Conservation (phyloP, 1,139 yeast species). For the Fermentozyma sake region DNA sequence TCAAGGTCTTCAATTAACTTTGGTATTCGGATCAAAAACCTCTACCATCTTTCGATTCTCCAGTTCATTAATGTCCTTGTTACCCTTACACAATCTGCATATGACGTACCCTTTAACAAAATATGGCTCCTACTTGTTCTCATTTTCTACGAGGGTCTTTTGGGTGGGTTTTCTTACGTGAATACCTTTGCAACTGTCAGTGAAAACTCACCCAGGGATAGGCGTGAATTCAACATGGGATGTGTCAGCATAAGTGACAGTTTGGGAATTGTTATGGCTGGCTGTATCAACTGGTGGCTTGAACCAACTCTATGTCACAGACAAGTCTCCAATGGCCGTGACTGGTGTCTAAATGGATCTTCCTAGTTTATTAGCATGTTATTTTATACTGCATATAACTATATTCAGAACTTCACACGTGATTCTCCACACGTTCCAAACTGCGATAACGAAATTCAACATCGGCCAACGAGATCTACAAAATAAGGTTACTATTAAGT, state of each 20-base stretch:
- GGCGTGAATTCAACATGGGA: constrained; percentile 86
- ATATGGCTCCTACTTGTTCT: constrained; percentile 61
- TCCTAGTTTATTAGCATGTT: no score
- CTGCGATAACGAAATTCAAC: no score
- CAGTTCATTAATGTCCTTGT: constrained; percentile 65
- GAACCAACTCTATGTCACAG: constrained; percentile 62
- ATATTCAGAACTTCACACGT: no score
- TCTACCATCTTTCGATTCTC: constrained; percentile 60
- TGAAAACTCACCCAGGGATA: constrained; percentile 50
- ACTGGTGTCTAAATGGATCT: constrained; percentile 64
- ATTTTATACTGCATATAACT: no score
- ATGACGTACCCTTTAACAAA: constrained; percentile 46
- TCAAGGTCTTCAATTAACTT: constrained; percentile 79
- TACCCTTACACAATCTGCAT: constrained; percentile 61
- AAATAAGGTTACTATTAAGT: no score
- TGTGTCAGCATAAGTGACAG: constrained; percentile 93
- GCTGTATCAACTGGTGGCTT: constrained; percentile 65
- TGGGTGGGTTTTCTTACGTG: constrained; percentile 88
- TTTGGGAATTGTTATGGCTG: constrained; percentile 81
- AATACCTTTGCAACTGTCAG: constrained; percentile 80
- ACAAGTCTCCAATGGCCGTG: constrained; percentile 61
- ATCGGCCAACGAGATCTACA: no score
- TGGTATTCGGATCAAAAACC: constrained; percentile 50
- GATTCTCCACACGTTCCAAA: no score
- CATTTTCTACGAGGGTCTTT: constrained; percentile 78